Percentiles rank a stretch among this genome's conserved stretches.
These are phyloP conservation scores for Aspergillus fumigatiaffinis DNA, from an alignment of 2,329 filamentous ascomycete genomes.

Conservation along the genomic window DNA sequence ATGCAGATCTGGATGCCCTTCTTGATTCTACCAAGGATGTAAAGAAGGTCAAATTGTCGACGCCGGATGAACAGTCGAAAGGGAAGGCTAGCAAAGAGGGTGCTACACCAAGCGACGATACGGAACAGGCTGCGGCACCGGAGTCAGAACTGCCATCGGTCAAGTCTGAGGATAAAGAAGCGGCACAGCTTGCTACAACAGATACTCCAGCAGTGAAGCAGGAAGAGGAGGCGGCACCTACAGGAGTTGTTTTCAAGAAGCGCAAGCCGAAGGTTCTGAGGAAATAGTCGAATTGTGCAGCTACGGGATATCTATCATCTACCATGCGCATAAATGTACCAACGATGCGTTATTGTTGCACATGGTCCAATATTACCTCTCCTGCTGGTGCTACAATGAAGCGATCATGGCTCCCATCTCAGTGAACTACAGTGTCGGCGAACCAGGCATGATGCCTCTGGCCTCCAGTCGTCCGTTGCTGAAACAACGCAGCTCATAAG, in stretches of 20 bases:
- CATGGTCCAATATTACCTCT: background rate
- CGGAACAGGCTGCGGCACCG: constrained; percentile 4
- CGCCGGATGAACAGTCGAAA: constrained; percentile 8
- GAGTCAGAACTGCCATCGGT: constrained; percentile 11
- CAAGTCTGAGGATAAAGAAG: constrained; percentile 25
- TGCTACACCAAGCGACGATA: constrained; percentile 2
- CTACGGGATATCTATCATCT: background rate
- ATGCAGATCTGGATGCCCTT: constrained; percentile 42
- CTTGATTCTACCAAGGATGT: constrained; percentile 38
- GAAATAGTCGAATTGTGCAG: constrained; percentile 22
- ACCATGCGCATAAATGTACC: background rate
- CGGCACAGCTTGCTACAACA: constrained; percentile 9
- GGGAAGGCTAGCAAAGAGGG: constrained; percentile 14
- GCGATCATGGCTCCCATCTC: background rate
- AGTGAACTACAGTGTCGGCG: background rate
- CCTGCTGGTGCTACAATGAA: background rate
- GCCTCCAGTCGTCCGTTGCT: background rate
- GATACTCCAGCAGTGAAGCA: constrained; percentile 7
- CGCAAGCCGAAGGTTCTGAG: constrained; percentile 45
- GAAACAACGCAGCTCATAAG: background rate
- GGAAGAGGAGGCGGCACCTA: constrained; percentile 18
- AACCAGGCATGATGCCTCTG: background rate
- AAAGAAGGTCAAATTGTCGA: constrained; percentile 30
- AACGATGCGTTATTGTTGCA: background rate
- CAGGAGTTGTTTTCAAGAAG: constrained; percentile 46